These are phyloP conservation scores for Oryza punctata DNA, from an alignment of 176 grass and related monocot genomes.

Conservation along the genomic window DNA sequence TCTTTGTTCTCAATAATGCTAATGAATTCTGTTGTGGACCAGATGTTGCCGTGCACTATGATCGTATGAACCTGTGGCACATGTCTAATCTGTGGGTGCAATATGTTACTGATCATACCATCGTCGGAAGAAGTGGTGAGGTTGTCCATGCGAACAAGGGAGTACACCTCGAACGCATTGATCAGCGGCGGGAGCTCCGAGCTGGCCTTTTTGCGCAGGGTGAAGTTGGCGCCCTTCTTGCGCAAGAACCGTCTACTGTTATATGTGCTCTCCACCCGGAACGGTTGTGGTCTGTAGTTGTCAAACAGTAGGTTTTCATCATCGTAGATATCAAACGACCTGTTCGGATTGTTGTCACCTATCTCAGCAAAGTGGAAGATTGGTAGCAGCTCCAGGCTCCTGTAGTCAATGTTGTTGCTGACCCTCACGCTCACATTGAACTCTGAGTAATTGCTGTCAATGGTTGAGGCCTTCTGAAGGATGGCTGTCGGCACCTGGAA, in stretches of 20 bases:
- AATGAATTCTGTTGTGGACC: not conserved
- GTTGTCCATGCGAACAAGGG: not conserved
- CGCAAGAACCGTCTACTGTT: not conserved
- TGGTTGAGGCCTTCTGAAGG: not conserved
- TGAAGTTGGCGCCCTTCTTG: not conserved
- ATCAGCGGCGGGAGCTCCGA: conserved; percentile 20
- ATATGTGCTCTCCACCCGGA: not conserved
- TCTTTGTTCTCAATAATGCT: not conserved
- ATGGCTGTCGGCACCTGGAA: not conserved
- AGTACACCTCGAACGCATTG: conserved; percentile 32
- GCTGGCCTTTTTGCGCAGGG: not conserved
- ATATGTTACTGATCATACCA: conserved; percentile 9
- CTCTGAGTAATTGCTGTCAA: not conserved
- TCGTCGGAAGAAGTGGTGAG: not conserved
- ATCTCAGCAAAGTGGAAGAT: conserved; percentile 37
- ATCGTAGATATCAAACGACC: not conserved
- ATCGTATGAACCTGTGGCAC: not conserved
- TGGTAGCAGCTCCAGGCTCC: not conserved
- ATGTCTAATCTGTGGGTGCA: too few relatives aligned
- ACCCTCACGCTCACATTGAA: rapidly evolving
- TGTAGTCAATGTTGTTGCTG: not conserved
- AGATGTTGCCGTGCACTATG: not conserved
- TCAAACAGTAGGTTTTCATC: rapidly evolving
- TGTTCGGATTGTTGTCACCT: not conserved
- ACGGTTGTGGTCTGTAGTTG: not conserved